phyloP scores from a whole-genome alignment of 495 filamentous ascomycete species.

The Annulohypoxylon stygium region DNA sequence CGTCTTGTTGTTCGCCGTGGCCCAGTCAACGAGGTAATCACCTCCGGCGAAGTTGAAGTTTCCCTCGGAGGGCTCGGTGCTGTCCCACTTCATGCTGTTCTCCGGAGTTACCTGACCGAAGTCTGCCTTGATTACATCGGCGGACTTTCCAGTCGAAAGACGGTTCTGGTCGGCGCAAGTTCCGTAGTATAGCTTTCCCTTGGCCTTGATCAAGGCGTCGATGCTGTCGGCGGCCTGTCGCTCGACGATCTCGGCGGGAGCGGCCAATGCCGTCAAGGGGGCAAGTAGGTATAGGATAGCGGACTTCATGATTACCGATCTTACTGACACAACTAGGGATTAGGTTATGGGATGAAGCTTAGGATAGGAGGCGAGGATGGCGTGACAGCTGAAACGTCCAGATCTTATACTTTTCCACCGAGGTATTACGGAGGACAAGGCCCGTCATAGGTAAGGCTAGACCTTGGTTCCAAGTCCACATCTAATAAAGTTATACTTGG shows the following conservation, averaged over 20 bases:
- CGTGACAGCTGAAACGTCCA: conserved; percentile 10
- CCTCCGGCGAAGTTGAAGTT: conserved; percentile 65
- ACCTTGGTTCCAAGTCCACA: conserved; percentile 34
- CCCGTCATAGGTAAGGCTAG: conserved; percentile 36
- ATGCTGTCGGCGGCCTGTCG: conserved; percentile 63
- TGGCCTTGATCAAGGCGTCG: conserved; percentile 67
- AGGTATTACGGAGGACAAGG: conserved; percentile 34
- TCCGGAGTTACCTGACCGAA: conserved; percentile 76
- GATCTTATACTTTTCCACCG: conserved; percentile 38
- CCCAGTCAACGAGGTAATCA: conserved; percentile 73
- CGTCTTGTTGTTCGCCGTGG: conserved; percentile 65
- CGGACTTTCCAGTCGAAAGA: conserved; percentile 63
- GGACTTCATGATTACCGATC: conserved; percentile 56
- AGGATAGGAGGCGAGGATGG: conserved; percentile 15
- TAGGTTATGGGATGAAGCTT: conserved; percentile 11
- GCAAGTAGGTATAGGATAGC: conserved; percentile 53
- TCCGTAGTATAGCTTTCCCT: conserved; percentile 74
- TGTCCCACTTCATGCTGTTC: conserved; percentile 77
- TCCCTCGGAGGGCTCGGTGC: conserved; percentile 61
- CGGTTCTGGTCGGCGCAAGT: conserved; percentile 67
- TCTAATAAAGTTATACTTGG: conserved; percentile 23
- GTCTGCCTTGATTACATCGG: conserved; percentile 68
- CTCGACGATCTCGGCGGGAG: conserved; percentile 50
- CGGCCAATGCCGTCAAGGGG: conserved; percentile 52
- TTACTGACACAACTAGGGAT: conserved; percentile 23